phyloP scores from a whole-genome alignment of 257 asterid species.

The Linderniella brevidens region DNA sequence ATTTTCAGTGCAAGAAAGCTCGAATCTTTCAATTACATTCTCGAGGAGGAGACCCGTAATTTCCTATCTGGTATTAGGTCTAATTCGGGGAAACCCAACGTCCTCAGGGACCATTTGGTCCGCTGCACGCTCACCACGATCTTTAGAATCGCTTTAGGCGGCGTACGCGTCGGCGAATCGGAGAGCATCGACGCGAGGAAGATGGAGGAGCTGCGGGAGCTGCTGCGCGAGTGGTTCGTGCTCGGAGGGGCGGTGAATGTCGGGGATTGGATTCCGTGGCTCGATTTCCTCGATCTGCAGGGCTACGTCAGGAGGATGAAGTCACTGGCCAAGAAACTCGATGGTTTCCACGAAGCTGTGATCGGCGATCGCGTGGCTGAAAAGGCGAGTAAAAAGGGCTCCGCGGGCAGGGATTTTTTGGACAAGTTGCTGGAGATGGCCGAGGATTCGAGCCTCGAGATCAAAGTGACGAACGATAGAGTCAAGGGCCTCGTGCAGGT shows the following conservation, averaged over 20 bases:
- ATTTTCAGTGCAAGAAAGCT: conserved; percentile 11
- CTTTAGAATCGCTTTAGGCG: conserved; percentile 7
- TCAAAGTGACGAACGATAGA: too few relatives aligned
- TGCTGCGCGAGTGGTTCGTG: conserved; percentile 6
- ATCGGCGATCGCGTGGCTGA: conserved; percentile 10
- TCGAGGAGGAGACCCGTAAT: conserved; percentile 9
- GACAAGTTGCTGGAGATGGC: conserved; percentile 9
- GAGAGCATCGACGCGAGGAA: neutral
- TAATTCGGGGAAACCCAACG: conserved; percentile 6
- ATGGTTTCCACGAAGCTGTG: conserved; percentile 4
- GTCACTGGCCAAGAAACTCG: neutral
- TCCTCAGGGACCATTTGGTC: conserved; percentile 12
- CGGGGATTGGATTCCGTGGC: conserved; percentile 19
- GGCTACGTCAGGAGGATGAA: conserved; percentile 14
- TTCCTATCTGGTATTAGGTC: conserved; percentile 6
- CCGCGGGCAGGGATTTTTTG: conserved; percentile 1
- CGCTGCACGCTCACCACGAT: conserved; percentile 1
- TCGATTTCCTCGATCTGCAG: conserved; percentile 11
- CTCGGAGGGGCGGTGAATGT: conserved; percentile 10
- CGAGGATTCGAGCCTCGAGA: conserved; percentile 5
- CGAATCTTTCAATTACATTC: conserved; percentile 8
- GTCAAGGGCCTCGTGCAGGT: conserved; percentile 5
- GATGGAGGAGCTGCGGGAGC: conserved; percentile 6
- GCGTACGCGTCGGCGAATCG: conserved; percentile 9
- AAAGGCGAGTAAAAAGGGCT: conserved; percentile 1